phyloP scores from a whole-genome alignment of 805 yeast species.

The Nakazawaea pomicola region DNA sequence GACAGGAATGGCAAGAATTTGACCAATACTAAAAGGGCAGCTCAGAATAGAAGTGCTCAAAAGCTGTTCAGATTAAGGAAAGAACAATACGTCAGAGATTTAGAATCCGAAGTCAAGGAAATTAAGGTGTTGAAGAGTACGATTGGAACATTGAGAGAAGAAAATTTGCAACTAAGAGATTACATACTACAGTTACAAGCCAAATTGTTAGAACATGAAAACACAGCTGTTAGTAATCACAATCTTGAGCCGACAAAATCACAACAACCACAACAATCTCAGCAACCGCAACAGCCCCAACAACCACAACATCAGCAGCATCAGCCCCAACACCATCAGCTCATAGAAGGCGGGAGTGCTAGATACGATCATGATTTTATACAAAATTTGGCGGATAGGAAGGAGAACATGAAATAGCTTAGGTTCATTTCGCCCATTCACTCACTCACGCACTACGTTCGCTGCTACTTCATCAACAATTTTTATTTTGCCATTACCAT shows the following conservation, averaged over 20 bases:
- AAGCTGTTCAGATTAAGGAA: constrained; percentile 84
- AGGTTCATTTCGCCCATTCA: too few relatives aligned
- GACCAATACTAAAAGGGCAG: constrained; percentile 76
- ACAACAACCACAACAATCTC: not conserved
- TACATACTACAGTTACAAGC: constrained; percentile 68
- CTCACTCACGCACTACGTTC: too few relatives aligned
- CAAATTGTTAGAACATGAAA: constrained; percentile 44
- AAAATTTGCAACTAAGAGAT: constrained; percentile 67
- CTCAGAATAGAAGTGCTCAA: constrained; percentile 89
- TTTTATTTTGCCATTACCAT: too few relatives aligned
- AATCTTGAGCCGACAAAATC: too few relatives aligned
- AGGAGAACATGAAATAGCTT: not conserved
- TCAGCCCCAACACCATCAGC: not conserved
- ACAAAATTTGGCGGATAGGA: not conserved
- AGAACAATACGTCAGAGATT: constrained; percentile 73
- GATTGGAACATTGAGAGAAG: constrained; percentile 61
- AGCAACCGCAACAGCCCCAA: not conserved
- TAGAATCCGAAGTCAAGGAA: constrained; percentile 66
- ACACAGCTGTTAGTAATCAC: too few relatives aligned
- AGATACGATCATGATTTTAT: not conserved
- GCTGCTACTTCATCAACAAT: too few relatives aligned
- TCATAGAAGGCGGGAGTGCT: not conserved
- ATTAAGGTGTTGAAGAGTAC: constrained; percentile 58
- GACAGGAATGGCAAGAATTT: constrained; percentile 35
- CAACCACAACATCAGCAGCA: not conserved